phyloP scores from a whole-genome alignment of 495 filamentous ascomycete species.

The Aspergillus baeticus region DNA sequence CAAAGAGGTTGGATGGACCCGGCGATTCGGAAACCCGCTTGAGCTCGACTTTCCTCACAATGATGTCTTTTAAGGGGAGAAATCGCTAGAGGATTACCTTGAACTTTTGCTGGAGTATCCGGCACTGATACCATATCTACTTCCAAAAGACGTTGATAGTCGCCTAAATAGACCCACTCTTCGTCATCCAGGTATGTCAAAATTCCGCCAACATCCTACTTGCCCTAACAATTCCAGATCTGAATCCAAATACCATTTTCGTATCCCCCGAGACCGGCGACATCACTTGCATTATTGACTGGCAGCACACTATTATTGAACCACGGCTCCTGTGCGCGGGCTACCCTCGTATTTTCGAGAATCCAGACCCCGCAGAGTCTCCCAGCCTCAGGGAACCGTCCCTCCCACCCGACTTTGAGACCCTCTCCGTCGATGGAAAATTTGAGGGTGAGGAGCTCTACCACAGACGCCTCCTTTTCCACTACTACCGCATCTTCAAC shows the following conservation, averaged over 20 bases:
- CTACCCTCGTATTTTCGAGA: conserved; percentile 22
- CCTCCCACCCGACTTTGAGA: conserved; percentile 14
- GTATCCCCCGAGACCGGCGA: conserved; percentile 21
- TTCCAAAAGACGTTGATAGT: conserved; percentile 10
- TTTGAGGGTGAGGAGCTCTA: conserved; percentile 20
- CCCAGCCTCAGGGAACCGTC: conserved; percentile 13
- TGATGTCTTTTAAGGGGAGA: conserved; percentile 20
- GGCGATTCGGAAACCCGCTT: conserved; percentile 15
- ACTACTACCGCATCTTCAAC: conserved; percentile 20
- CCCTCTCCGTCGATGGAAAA: conserved; percentile 17
- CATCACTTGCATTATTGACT: conserved; percentile 29
- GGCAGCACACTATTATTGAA: conserved; percentile 24
- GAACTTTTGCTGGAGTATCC: conserved; percentile 23
- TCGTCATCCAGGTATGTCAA: conserved; percentile 19
- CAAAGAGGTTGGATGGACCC: conserved; percentile 24
- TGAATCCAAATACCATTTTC: conserved; percentile 26
- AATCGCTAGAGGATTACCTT: conserved; percentile 15
- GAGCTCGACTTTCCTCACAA: conserved; percentile 25
- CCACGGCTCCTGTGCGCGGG: conserved; percentile 23
- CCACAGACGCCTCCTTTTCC: conserved; percentile 23
- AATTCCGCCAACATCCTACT: background rate
- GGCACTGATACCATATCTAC: conserved; percentile 20
- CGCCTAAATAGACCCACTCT: conserved; percentile 6
- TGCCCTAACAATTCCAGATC: conserved; percentile 7
- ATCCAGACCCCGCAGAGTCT: conserved; percentile 19